Conservation (phyloP, 192 early-diverging fungal genomes). For the Coemansia sp. region DNA sequence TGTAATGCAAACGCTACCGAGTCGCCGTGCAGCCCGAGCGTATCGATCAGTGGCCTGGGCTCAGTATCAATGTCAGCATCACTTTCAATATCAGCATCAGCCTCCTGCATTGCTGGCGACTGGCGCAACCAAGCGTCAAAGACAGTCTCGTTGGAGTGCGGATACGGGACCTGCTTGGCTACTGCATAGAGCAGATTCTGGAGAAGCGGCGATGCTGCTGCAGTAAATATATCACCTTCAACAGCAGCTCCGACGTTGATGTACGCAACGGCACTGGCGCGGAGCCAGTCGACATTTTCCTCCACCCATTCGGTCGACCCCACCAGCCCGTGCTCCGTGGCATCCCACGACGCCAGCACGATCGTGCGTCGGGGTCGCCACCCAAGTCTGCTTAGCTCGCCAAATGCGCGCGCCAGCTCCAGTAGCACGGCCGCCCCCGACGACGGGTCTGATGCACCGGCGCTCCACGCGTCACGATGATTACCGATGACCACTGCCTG, state of each 20-base stretch:
- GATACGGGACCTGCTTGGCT: conserved; percentile 47
- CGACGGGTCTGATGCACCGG: conserved; percentile 60
- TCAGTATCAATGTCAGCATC: background rate
- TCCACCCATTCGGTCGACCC: conserved; percentile 69
- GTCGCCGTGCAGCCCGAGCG: conserved; percentile 56
- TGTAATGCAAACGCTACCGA: conserved; percentile 59
- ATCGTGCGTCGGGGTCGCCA: conserved; percentile 63
- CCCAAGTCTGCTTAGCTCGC: conserved; percentile 53
- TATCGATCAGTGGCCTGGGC: conserved; percentile 11
- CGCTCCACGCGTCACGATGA: conserved; percentile 65
- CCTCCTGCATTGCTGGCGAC: background rate
- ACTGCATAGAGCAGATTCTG: conserved; percentile 47
- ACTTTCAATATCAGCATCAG: background rate
- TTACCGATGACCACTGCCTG: conserved; percentile 57
- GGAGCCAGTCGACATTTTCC: conserved; percentile 53
- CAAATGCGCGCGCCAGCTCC: conserved; percentile 52
- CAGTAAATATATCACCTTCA: conserved; percentile 46
- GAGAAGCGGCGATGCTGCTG: conserved; percentile 51
- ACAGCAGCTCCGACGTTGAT: conserved; percentile 59
- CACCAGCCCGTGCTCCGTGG: conserved; percentile 59
- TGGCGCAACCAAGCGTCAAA: conserved; percentile 53
- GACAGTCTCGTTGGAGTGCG: conserved; percentile 40
- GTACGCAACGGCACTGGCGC: conserved; percentile 52
- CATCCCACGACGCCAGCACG: conserved; percentile 62
- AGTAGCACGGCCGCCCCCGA: conserved; percentile 59